These are phyloP conservation scores for Solanum rostratum DNA, from an alignment of 257 asterid species.

Conservation along the genomic window DNA sequence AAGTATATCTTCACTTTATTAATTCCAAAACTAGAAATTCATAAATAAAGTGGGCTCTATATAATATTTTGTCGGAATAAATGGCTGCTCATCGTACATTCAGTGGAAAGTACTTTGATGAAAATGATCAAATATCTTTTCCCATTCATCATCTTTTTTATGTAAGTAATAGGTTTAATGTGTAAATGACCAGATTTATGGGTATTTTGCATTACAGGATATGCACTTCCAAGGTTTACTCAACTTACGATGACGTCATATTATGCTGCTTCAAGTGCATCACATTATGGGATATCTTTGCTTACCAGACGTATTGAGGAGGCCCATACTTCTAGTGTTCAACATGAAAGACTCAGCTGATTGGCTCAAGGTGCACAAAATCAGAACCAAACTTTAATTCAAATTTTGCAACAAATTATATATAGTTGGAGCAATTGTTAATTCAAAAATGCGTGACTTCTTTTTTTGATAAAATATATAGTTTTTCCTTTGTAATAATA, in stretches of 20 bases:
- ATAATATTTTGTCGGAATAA: background rate
- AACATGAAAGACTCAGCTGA: constrained; percentile 42
- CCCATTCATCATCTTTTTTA: background rate
- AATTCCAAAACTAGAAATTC: background rate
- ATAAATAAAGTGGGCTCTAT: background rate
- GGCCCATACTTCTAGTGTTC: constrained; percentile 31
- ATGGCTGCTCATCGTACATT: background rate
- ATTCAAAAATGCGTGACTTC: background rate
- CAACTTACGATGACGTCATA: constrained; percentile 76
- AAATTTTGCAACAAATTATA: constrained; percentile 17
- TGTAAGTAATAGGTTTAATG: background rate
- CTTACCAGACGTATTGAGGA: constrained; percentile 66
- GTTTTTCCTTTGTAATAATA: background rate
- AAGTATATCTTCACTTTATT: background rate
- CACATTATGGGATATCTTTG: constrained; percentile 66
- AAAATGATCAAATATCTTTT: background rate
- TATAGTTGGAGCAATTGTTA: background rate
- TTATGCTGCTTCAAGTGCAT: constrained; percentile 75
- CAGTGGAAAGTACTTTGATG: background rate
- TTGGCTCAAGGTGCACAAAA: constrained; percentile 22
- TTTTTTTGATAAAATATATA: background rate
- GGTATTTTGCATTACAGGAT: constrained; percentile 31
- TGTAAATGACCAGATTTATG: background rate
- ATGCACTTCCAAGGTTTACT: constrained; percentile 65
- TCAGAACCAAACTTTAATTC: constrained; percentile 1